phyloP scores from a whole-genome alignment of 352 stramenopile species.

The Globisporangium solare region DNA sequence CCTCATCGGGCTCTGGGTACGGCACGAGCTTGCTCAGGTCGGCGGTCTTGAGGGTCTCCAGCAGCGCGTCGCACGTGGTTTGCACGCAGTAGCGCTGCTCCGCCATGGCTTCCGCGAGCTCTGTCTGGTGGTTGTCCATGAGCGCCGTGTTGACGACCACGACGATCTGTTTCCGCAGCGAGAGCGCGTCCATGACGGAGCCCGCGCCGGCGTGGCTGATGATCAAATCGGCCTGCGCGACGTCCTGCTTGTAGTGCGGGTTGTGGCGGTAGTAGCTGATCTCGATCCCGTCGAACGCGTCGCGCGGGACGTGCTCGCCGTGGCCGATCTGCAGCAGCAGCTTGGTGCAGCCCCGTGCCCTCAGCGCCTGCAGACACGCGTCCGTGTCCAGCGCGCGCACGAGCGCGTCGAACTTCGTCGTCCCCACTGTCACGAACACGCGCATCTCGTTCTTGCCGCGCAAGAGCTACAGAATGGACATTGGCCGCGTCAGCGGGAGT shows the following conservation, averaged over 20 bases:
- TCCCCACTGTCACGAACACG: slow-evolving; percentile 94
- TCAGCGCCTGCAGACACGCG: slow-evolving; percentile 43
- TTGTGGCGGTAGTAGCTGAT: slow-evolving; percentile 88
- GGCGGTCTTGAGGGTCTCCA: slow-evolving; percentile 25
- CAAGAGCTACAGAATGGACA: too few species aligned
- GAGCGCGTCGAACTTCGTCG: slow-evolving; percentile 91
- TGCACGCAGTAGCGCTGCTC: slow-evolving; percentile 52
- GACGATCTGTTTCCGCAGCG: slow-evolving; percentile 75
- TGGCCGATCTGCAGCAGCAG: slow-evolving; percentile 85
- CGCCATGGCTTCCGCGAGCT: slow-evolving; percentile 92
- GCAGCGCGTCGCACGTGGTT: slow-evolving; percentile 39
- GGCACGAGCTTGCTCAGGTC: slow-evolving; percentile 36
- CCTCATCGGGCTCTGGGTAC: slow-evolving; percentile 58
- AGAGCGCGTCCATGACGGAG: slow-evolving; percentile 91
- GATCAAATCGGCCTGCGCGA: slow-evolving; percentile 88
- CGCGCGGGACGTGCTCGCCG: slow-evolving; percentile 43
- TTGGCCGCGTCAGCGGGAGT: too few species aligned
- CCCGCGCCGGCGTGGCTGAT: slow-evolving; percentile 94
- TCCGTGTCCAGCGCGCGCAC: slow-evolving; percentile 69
- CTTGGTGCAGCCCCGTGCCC: slow-evolving; percentile 45
- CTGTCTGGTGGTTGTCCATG: slow-evolving; percentile 98
- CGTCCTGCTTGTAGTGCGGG: slow-evolving; percentile 87
- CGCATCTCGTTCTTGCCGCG: slow-evolving; percentile 1
- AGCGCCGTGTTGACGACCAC: slow-evolving; percentile 94
- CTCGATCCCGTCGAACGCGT: slow-evolving; percentile 10